Percentiles rank a stretch among this genome's conserved stretches.
Conservation (phyloP, 2,329 filamentous ascomycete genomes). For the Hymenoscyphus repandus region DNA sequence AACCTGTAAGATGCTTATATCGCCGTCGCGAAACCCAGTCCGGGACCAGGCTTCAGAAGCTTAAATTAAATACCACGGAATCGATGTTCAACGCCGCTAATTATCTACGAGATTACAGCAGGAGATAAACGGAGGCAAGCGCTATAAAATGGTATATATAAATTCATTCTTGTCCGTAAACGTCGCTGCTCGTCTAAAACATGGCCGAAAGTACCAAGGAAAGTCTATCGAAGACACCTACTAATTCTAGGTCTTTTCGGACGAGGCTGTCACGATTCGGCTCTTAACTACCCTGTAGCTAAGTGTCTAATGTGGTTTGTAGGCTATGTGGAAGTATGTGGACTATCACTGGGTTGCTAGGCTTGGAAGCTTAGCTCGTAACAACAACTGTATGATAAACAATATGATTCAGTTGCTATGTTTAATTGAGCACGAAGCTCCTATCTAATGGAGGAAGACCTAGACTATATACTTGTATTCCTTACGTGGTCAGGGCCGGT, state of each 20-base stretch:
- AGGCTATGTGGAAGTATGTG: too few species aligned
- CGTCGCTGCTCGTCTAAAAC: neutral
- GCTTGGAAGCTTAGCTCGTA: too few species aligned
- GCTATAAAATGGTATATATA: neutral
- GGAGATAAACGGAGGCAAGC: neutral
- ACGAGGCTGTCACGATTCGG: too few species aligned
- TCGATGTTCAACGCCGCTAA: neutral
- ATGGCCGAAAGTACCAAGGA: neutral
- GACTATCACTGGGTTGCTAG: too few species aligned
- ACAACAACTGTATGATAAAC: too few species aligned
- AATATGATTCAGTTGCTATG: too few species aligned
- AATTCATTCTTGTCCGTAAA: neutral
- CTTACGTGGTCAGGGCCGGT: too few species aligned
- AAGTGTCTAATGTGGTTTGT: too few species aligned
- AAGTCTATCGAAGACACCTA: neutral
- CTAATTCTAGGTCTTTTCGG: neutral
- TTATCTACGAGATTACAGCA: neutral
- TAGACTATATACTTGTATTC: too few species aligned
- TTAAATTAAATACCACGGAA: neutral
- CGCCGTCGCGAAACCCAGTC: constrained; percentile 2
- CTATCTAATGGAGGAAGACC: too few species aligned
- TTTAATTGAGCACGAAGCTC: too few species aligned
- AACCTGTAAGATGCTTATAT: neutral
- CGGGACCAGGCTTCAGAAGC: neutral
- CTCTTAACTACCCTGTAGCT: too few species aligned